Conservation (phyloP, 176 grass and related monocot species). For the Zoysia japonica region DNA sequence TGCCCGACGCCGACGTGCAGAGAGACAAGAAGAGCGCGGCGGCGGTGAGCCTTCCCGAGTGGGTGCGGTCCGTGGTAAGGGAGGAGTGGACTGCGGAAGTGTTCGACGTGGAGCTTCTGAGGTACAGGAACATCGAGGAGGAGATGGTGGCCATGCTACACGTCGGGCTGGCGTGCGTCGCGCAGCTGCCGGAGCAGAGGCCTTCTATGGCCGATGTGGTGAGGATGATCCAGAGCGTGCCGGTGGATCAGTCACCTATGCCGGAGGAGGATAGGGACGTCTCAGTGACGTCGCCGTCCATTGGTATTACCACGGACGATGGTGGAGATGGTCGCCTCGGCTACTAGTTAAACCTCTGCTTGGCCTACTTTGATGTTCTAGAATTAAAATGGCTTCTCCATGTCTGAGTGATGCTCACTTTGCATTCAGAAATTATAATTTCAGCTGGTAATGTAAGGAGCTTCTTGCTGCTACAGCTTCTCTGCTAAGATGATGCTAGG, state of each 20-base stretch:
- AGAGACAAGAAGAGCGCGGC: slow-evolving; percentile 24
- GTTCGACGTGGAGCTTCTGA: slow-evolving; percentile 67
- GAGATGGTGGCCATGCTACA: slow-evolving; percentile 67
- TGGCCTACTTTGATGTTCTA: neutral
- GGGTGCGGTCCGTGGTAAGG: slow-evolving; percentile 66
- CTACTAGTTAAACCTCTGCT: slow-evolving; percentile 49
- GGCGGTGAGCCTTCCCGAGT: slow-evolving; percentile 34
- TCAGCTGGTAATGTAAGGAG: neutral
- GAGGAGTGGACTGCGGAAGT: slow-evolving; percentile 75
- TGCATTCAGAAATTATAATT: neutral
- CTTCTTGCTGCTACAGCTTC: neutral
- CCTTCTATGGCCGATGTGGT: slow-evolving; percentile 66
- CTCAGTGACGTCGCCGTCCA: slow-evolving; percentile 44
- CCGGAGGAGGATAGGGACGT: slow-evolving; percentile 60
- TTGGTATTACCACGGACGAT: slow-evolving; percentile 56
- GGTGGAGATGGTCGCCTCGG: slow-evolving; percentile 46
- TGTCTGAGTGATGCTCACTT: neutral
- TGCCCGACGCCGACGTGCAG: slow-evolving; percentile 3
- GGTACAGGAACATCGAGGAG: slow-evolving; percentile 56
- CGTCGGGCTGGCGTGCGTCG: slow-evolving; percentile 51
- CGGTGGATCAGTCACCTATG: slow-evolving; percentile 52
- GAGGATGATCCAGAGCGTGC: slow-evolving; percentile 77
- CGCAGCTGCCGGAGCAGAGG: slow-evolving; percentile 54
- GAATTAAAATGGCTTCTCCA: neutral
- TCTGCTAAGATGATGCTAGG: neutral